Base-by-base conservation (phyloP, 2,329 filamentous ascomycete genomes). In the Hypoxylon sp. region DNA sequence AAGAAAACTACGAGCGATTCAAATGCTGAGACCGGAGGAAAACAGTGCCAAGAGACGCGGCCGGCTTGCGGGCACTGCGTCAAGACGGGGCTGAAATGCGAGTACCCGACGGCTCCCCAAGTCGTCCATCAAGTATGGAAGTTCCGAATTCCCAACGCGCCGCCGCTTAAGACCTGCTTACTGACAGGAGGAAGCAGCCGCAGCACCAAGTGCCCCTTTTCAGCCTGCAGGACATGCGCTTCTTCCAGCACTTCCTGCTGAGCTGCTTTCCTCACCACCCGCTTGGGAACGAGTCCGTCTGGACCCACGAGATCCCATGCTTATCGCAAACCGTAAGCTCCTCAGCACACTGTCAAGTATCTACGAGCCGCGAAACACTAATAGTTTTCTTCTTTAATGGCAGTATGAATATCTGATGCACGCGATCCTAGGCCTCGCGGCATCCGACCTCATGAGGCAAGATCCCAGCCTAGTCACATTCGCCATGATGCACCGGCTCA, bases 211-310 rank as follows among this genome's bases (percentile, higher is more conserved):
- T 86, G n/a, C 85, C 84, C 2, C 75, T 88, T 0, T 89, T 89
- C 72, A 87, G 81, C 54, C 71, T 88, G 59, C 84, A 87, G 51
- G 89, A 91, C 70, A 89, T 91, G 88, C 84, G 87, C 36, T 84
- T 90, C 74, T 91, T 91, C 70, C 88, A 91, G 73, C 87, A 91
- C 74, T 91, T 90, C 69, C 77, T 91, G 14, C 78, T 85, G 26
- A 80, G 83, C 33, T 89, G 86, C 68, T 87, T 87, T 71, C 89
- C 89, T 2, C 85, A 88, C 74, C 82, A 91, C 22, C 89, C 89
- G 0, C 77, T 91, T 16, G 88, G 87, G 40, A 88, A 89, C 65
- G 87, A 91, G 67, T 80, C 83, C 6, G 81, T 90, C 12, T 92
- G 90, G 90, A 86, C 86, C 5, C 87, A 89, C 24, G 84, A 89